Evolutionary conservation across 1,284 basidiomycete species (phyloP), one percentile per base, ranked within the genome.

Genomic region (Pyrrhoderma noxium): DNA sequence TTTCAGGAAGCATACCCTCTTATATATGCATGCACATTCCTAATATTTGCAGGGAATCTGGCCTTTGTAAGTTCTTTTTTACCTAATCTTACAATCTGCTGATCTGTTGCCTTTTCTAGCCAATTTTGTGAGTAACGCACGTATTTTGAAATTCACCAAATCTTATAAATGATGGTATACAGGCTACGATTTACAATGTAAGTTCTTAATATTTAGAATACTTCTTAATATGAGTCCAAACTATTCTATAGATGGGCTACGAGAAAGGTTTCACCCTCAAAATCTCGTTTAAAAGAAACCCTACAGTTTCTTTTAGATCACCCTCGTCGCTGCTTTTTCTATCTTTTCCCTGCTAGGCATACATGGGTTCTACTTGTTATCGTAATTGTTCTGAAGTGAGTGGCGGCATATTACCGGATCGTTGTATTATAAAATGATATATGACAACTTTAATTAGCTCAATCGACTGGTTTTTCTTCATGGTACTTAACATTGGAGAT

Each of bases 261-360:
- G 8, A 40, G 8, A 8, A 40, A n/a, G 14, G 8, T 8, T 5
- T 4, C 21, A 5, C 38, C 38, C 5, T 5, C 4, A 7, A 14
- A n/a, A 16, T 40, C 38, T 18, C 38, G 38, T 7, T 40, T 40
- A 22, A 75, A 82, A 52, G 91, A 96, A 67, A 93, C 93, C 0
- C 70, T 96, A 2, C 83, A 85, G 52, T 99, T 99, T 66, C 75
- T 98, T 4, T 77, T 99, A n/a, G 93, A 98, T 62, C 95, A 98
- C 62, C 95, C 95, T n/a, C 80, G 94, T 19, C 80, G 94, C 57
- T 93, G 95, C 69, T 98, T 92, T 64, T 82, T 95, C 39, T 94
- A 96, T 65, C 78, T 99, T 7, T 98, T 99, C 62, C 95, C 95
- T 0, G 85, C 91, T 0, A 89, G 93, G 58, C 93, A 98, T 64